Evolutionary conservation across 2,329 filamentous ascomycete genomes (phyloP), one percentile per base, ranked within the genome.

Genomic region (Ophioceras dolichostomum): DNA sequence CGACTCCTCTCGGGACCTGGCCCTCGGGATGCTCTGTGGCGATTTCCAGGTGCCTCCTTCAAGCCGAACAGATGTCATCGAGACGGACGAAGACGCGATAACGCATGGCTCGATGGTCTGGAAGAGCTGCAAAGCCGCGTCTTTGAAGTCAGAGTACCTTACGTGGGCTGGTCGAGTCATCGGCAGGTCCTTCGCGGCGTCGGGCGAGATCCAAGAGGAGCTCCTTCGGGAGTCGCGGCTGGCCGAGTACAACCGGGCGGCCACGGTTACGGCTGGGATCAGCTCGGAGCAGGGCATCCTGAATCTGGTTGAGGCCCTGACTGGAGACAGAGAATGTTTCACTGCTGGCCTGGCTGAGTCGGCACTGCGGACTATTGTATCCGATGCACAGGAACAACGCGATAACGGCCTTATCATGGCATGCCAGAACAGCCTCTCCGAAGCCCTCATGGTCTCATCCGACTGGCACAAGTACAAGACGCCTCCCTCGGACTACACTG

Each of bases 131-230:
- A 68, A 73, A 40, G 67, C 72, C n/a, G 64, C 70, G 27, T 61
- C 70, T 2, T 64, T 80, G 13, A 82, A 77, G 39, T 62, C 72
- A 19, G 70, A 76, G 13, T 95, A 91, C 53, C 62, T 86, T 1
- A 63, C 83, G 1, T 98, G 93, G 93, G 83, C 84, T 32, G 88
- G 84, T 3, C 73, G 80, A 43, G 81, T 88, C 2, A 66, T 96
- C 32, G 91, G 93, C 7, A 75, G 86, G 52, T 79, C 85, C 0
- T 96, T 88, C 57, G 78, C 81, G 28, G 73, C 83, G 13, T 83
- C 77, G 20, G 87, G 87, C 2, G 66, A 75, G 38, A 68, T 85
- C 5, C 73, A 76, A 13, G 54, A 64, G 26, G 72, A 72, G 34
- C 62, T 83, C 32, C 55, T 80, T 2, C 63, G 67, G 19, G 79